Evolutionary conservation across 179 eudicot species (phyloP).

Genomic region (Silene coronaria): DNA sequence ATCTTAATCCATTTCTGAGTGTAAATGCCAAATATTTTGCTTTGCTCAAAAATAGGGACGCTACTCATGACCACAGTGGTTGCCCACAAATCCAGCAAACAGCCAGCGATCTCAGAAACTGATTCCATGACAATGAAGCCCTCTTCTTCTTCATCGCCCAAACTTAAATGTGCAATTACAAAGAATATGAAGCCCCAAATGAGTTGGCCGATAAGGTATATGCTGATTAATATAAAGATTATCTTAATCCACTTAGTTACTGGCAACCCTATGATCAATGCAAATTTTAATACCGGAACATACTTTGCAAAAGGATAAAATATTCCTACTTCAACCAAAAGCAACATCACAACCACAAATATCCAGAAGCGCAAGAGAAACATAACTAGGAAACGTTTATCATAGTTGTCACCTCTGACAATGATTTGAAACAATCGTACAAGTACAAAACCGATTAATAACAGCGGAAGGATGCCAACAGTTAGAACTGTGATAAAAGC

Average conservation of each 20-base stretch:
- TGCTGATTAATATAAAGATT: slow-evolving; percentile 5
- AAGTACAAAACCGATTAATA: not conserved
- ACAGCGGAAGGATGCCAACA: not conserved
- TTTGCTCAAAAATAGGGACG: not conserved
- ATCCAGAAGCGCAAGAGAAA: not conserved
- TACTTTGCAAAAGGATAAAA: slow-evolving; percentile 18
- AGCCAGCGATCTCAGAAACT: not conserved
- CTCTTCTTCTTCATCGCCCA: not conserved
- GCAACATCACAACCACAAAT: not conserved
- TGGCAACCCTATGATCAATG: not conserved
- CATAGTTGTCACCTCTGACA: not conserved
- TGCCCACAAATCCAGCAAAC: slow-evolving; percentile 10
- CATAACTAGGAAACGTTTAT: not conserved
- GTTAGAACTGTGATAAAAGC: not conserved
- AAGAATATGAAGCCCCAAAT: not conserved
- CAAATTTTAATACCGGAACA: not conserved
- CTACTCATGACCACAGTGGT: not conserved
- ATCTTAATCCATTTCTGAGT: slow-evolving; percentile 9
- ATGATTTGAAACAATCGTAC: not conserved
- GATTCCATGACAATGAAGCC: no score
- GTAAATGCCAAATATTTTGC: slow-evolving; percentile 8
- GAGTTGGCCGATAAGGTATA: not conserved
- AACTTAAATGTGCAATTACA: not conserved
- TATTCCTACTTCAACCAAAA: not conserved
- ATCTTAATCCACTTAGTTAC: slow-evolving; percentile 16